These are phyloP conservation scores for Ceraceosorus guamensis DNA, from an alignment of 1,284 basidiomycete genomes.

Conservation along the genomic window DNA sequence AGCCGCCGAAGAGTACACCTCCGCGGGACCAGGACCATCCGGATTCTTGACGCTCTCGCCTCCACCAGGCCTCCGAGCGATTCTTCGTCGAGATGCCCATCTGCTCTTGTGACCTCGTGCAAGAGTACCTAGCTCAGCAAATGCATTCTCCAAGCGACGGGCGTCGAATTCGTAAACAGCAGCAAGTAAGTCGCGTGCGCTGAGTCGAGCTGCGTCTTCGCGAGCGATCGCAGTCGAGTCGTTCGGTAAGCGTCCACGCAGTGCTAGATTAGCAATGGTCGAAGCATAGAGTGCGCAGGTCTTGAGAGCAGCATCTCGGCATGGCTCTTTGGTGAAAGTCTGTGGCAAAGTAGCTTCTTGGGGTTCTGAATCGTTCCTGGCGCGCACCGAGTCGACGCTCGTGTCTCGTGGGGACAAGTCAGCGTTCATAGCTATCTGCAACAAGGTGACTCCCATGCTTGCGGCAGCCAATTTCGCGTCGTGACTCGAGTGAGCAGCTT, in stretches of 20 bases:
- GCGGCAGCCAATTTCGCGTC: slow-evolving; percentile 1
- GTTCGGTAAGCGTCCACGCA: slow-evolving; percentile 9
- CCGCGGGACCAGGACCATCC: slow-evolving; percentile 4
- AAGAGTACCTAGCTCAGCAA: slow-evolving; percentile 15
- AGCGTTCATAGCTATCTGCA: not conserved
- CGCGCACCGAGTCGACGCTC: too few species aligned
- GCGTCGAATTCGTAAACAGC: slow-evolving; percentile 25
- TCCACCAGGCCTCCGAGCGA: not conserved
- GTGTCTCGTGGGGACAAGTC: too few species aligned
- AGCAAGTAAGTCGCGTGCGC: slow-evolving; percentile 21
- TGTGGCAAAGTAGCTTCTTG: not conserved
- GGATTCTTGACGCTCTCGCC: not conserved
- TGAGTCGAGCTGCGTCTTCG: slow-evolving; percentile 9
- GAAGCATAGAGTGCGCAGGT: slow-evolving; percentile 36
- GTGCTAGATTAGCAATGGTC: slow-evolving; percentile 21
- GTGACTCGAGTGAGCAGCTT: slow-evolving; percentile 26
- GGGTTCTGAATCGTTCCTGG: not conserved
- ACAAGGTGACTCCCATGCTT: not conserved
- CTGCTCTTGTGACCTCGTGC: slow-evolving; percentile 13
- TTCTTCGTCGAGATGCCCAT: slow-evolving; percentile 5
- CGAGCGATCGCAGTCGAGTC: slow-evolving; percentile 11
- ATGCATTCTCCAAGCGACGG: slow-evolving; percentile 9
- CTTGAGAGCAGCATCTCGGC: slow-evolving; percentile 11
- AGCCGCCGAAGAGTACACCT: slow-evolving; percentile 14
- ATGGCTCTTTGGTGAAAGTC: not conserved